Conservation (phyloP, 345 rosid genomes). For the Trapa incisa region DNA sequence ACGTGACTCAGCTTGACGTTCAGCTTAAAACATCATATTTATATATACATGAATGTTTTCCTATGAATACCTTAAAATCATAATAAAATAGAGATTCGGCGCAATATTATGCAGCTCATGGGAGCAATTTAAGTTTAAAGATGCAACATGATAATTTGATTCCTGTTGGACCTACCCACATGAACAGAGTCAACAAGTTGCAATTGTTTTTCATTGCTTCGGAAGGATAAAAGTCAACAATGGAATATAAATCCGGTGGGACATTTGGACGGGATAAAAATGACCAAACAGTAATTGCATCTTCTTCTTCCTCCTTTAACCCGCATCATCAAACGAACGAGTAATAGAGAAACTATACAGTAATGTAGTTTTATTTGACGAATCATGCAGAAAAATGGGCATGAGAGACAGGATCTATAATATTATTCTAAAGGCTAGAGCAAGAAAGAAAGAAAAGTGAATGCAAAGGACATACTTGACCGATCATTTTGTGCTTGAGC, state of each 20-base stretch:
- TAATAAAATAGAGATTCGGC: neutral
- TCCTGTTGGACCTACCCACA: too few species aligned
- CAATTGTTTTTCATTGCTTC: too few species aligned
- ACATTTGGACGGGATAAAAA: neutral
- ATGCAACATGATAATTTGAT: too few species aligned
- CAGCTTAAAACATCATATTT: neutral
- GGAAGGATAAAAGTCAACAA: neutral
- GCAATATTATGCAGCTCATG: neutral
- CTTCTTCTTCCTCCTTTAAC: neutral
- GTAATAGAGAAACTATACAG: neutral
- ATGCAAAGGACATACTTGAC: constrained; percentile 40
- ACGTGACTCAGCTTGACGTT: neutral
- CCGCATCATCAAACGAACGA: neutral
- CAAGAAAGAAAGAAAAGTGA: neutral
- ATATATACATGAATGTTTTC: too few species aligned
- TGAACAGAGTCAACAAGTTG: too few species aligned
- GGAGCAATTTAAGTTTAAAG: too few species aligned
- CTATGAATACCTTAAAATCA: neutral
- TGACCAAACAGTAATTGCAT: neutral
- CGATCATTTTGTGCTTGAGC: constrained; percentile 79
- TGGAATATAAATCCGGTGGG: neutral
- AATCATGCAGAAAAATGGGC: neutral
- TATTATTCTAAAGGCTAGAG: neutral
- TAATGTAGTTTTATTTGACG: neutral
- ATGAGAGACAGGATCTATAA: neutral